Evolutionary conservation across 2,329 filamentous ascomycete genomes (phyloP), one percentile per base, ranked within the genome.

Genomic region (Sporothrix sp.): DNA sequence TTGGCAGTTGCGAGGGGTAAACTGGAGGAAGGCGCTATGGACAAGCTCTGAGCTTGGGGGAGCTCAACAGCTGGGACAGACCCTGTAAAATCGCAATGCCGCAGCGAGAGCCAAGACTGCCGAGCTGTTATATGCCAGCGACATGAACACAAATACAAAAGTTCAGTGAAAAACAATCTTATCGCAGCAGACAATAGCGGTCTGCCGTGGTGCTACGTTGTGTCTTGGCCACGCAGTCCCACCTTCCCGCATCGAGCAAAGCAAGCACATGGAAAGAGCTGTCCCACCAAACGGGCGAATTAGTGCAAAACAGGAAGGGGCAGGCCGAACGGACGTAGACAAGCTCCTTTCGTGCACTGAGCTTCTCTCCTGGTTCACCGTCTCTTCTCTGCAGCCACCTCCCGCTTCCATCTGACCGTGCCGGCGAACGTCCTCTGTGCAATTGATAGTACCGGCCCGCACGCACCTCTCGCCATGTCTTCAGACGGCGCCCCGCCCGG

Each of bases 401-500:
- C 23, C 21, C 21, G 5, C 21, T 6, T n/a, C 23, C 7, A 37
- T 18, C 6, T 4, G n/a, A 10, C 25, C 25, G 25, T 10, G 6
- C 25, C 25, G 25, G 10, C 10, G 5, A 5, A 5, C 25, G 25
- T 6, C 25, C 25, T 10, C 25, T 28, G 10, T 28, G 6, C 10
- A 10, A 5, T 10, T 28, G 10, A 10, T 28, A 28, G 10, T 28
- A 6, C 10, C 10, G 10, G 25, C 25, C 42, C 35, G 21, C 28
- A 16, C 43, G 16, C 28, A 9, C 21, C 13, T 2, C 30, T 16
- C 14, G 28, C 9, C 25, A 57, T 57, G 56, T 45, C 56, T 20
- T 16, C 50, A 4, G 47, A 57, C 14, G 54, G 53, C 14, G 54
- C 54, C 40, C 68, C 68, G 8, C 66, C 68, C 2, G 73, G 74